Base-by-base conservation (phyloP, 2,329 filamentous ascomycete species). In the Aspergillus puulaauensis region DNA sequence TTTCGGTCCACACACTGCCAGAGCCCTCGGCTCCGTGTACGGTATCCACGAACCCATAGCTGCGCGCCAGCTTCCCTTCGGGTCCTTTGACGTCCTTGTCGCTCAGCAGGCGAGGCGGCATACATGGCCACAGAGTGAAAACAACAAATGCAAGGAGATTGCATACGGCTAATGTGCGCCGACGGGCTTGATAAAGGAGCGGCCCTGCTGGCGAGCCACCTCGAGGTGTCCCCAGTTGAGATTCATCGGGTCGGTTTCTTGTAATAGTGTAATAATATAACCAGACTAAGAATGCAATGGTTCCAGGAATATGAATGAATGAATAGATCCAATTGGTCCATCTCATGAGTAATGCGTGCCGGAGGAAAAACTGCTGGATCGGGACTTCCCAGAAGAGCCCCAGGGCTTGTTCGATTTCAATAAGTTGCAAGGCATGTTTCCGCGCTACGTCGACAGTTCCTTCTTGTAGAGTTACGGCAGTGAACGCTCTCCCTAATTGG, bases 281-380 rank as follows among this genome's bases (percentile, higher is more conserved):
- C 68, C 84, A 82, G 39, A 85, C 80, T 23, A 86, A 78, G 68
- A 90, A 91, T 45, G 87, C 80, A 63, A 91, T 90, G 6, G 88
- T 90, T 14, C 87, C 88, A 0, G 88, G 89, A 57, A 91, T 91
- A 71, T 91, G 89, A 66, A 91, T 90, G 73, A 90, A 90, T 6
- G 87, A 90, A 74, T 91, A 91, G 27, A 84, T 81, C 67, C 87
- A 82, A 73, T 91, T 91, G 65, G 86, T 89, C 83, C 83, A 90
- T 63, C 79, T 83, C 78, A 91, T 82, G 43, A 88, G 66, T 27
- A 76, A 68, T 2, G 85, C 81, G 52, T 81, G 80, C 19, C 75
- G 71, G 50, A 86, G 74, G 68, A 86, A 84, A 70, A 77, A 82
- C 35, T 72, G 71, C 73, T 91, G 88, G 46, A 90, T 80, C 12